Percentiles rank a stretch among this genome's conserved stretches.
Conservation (phyloP, 345 rosid species). For the Chamaenerion angustifolium region DNA sequence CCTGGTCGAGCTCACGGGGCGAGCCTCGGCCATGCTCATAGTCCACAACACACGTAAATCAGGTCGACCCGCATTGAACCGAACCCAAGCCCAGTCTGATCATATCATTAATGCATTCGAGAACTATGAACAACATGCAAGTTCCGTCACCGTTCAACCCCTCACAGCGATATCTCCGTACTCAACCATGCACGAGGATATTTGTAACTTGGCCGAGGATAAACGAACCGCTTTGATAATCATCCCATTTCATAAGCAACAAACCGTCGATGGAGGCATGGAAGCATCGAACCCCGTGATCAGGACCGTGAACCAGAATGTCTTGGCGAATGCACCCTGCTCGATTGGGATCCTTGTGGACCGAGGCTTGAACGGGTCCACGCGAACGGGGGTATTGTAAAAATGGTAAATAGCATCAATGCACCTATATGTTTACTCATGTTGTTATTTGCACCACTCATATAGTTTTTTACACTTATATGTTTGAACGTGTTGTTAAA, state of each 20-base stretch:
- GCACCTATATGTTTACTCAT: too few relatives aligned
- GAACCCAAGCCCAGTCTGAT: slow-evolving; percentile 91
- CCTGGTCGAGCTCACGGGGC: slow-evolving; percentile 87
- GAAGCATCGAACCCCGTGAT: slow-evolving; percentile 82
- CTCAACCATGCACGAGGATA: slow-evolving; percentile 91
- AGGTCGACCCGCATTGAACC: slow-evolving; percentile 57
- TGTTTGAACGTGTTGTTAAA: too few relatives aligned
- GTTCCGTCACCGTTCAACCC: slow-evolving; percentile 53
- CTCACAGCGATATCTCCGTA: slow-evolving; percentile 88
- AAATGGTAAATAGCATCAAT: too few relatives aligned
- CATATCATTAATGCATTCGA: slow-evolving; percentile 85
- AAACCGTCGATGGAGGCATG: slow-evolving; percentile 92
- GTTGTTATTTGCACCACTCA: too few relatives aligned
- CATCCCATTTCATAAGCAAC: slow-evolving; percentile 90
- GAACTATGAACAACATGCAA: slow-evolving; percentile 59
- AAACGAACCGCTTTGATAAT: slow-evolving; percentile 61
- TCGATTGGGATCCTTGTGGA: slow-evolving; percentile 83
- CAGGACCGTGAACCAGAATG: slow-evolving; percentile 66
- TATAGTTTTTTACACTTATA: too few relatives aligned
- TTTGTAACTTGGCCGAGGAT: slow-evolving; percentile 79
- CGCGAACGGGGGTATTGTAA: slow-evolving; percentile 15
- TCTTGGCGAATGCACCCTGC: slow-evolving; percentile 64
- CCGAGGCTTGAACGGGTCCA: slow-evolving; percentile 54
- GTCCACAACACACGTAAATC: slow-evolving; percentile 67
- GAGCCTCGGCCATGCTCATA: slow-evolving; percentile 89